A percentile compares a stretch with the other conserved stretches of the same genome.
phyloP scores from a whole-genome alignment of 768 basidiomycete genomes.

The Chalciporus sphaerocephalus region DNA sequence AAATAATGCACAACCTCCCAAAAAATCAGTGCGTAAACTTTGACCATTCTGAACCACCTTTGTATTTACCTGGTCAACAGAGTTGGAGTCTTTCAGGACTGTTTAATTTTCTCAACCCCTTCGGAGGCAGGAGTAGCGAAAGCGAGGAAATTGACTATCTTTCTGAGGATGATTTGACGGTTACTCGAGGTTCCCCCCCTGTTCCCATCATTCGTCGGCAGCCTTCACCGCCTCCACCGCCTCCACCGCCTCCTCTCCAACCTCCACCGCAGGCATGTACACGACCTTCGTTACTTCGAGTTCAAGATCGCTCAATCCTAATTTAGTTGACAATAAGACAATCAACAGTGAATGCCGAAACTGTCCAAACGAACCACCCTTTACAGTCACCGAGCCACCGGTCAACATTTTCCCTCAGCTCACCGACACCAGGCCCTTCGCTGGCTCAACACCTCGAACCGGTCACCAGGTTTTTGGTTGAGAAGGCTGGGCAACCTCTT shows the following conservation, averaged over 20 bases:
- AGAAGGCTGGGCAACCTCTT: slow-evolving; percentile 45
- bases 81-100: slow-evolving; percentile 52
- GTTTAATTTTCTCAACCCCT: slow-evolving; percentile 50
- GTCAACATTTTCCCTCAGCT: slow-evolving; percentile 16
- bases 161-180: slow-evolving; percentile 17
- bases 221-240: slow-evolving; percentile 20
- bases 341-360: slow-evolving; percentile 14
- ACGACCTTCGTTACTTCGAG: slow-evolving; percentile 12
- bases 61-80: slow-evolving; percentile 23
- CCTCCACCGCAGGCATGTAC: slow-evolving; percentile 28
- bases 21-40: slow-evolving; percentile 45
- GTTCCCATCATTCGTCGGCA: slow-evolving; percentile 24
- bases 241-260: slow-evolving; percentile 21
- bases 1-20: slow-evolving; percentile 23
- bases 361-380: slow-evolving; percentile 9
- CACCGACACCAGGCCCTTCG: slow-evolving; percentile 19
- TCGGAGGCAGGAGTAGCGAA: slow-evolving; percentile 24
- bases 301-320: slow-evolving; percentile 22
- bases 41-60: background rate
- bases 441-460: slow-evolving; percentile 45
- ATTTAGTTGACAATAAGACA: slow-evolving; percentile 22
- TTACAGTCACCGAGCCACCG: slow-evolving; percentile 12
- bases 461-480: slow-evolving; percentile 45
- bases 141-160: slow-evolving; percentile 16
- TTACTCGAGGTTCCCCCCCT: slow-evolving; percentile 26